These are phyloP conservation scores for Plasmodium yoelii DNA, from an alignment of 169 alveolate species.

Conservation along the genomic window DNA sequence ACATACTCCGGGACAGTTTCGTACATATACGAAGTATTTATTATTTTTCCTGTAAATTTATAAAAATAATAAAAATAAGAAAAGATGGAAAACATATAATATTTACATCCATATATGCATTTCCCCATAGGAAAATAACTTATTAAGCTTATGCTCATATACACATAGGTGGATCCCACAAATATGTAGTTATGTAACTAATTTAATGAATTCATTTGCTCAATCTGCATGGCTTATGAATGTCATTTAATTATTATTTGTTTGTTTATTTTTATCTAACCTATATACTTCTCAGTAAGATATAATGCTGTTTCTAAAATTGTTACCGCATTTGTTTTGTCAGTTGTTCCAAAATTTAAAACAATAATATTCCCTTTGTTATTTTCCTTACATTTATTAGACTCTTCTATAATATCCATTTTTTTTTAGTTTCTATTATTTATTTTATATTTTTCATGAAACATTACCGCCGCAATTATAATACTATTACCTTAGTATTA, in stretches of 20 bases:
- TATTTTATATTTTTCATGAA: neutral
- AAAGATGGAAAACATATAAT: too few species aligned
- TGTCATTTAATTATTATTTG: too few species aligned
- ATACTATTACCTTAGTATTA: too few species aligned
- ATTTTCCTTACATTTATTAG: neutral
- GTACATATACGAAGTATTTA: constrained; percentile 48
- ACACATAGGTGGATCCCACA: too few species aligned
- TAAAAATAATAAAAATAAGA: neutral
- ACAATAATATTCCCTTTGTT: constrained; percentile 47
- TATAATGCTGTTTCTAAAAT: constrained; percentile 56
- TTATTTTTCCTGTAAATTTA: constrained; percentile 27
- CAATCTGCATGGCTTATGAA: too few species aligned
- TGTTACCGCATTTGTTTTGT: constrained; percentile 22
- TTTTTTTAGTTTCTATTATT: constrained; percentile 1
- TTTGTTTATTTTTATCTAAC: neutral
- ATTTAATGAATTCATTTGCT: too few species aligned
- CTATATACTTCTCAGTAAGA: constrained; percentile 49
- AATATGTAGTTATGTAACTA: too few species aligned
- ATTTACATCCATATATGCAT: too few species aligned
- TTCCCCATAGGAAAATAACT: too few species aligned
- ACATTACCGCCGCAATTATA: too few species aligned
- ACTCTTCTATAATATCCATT: constrained; percentile 7
- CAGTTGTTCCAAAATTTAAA: constrained; percentile 61
- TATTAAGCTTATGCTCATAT: too few species aligned
- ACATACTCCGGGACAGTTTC: constrained; percentile 62